Percentiles rank a stretch among this genome's conserved stretches.
Evolutionary conservation across 225 moss, liverwort and hornwort genomes (phyloP).

Genomic region (Straminergon stramineum): DNA sequence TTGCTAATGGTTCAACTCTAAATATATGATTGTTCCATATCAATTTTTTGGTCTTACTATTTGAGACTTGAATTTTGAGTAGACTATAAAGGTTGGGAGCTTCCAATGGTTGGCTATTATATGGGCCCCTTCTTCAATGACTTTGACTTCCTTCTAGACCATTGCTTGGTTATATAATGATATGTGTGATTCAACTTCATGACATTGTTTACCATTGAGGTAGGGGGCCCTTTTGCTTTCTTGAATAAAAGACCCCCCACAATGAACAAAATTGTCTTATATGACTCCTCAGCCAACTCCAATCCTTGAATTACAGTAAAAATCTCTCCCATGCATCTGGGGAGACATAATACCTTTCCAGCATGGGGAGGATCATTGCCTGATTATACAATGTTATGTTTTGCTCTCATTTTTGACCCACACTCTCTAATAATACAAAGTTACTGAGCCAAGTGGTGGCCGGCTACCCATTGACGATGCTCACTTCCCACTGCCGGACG

Average conservation of each 20-base stretch:
- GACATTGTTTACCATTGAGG: too few species aligned
- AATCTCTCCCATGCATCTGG: too few species aligned
- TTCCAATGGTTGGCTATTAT: neutral
- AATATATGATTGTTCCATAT: neutral
- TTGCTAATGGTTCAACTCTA: neutral
- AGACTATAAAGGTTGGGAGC: neutral
- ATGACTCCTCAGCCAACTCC: too few species aligned
- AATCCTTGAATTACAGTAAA: too few species aligned
- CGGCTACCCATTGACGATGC: neutral
- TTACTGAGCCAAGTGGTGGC: neutral
- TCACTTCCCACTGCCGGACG: neutral
- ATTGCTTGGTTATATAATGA: too few species aligned
- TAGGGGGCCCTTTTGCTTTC: too few species aligned
- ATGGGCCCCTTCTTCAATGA: fast-evolving
- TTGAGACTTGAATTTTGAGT: neutral
- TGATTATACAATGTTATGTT: neutral
- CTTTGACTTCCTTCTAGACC: neutral
- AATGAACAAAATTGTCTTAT: too few species aligned
- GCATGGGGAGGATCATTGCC: neutral
- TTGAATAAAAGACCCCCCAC: too few species aligned
- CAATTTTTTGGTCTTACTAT: neutral
- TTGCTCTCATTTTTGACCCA: neutral
- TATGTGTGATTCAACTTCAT: too few species aligned
- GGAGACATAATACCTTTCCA: neutral
- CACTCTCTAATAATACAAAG: neutral